Evolutionary conservation across 495 filamentous ascomycete species (phyloP), one percentile per base, ranked within the genome.

Genomic region (Trichoderma orchidacearum): DNA sequence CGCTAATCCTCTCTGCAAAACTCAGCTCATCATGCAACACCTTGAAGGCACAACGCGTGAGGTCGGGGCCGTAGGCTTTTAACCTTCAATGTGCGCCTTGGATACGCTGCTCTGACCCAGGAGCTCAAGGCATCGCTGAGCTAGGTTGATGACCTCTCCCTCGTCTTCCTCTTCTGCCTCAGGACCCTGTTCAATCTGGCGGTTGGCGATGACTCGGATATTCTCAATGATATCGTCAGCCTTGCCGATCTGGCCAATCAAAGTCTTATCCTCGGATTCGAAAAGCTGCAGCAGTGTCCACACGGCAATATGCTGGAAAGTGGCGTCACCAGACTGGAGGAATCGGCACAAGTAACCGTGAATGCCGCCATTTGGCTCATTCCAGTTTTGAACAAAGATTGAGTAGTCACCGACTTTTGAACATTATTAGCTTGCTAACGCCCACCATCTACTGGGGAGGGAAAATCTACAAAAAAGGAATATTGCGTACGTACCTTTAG

Each of bases 281-380:
- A 97, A 80, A 2, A 98, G 80, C 65, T 98, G 93, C 9, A 97
- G 82, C 45, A 98, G 74, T 0, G 93, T 98, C 93, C 93, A 98
- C 61, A 96, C 96, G 32, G 93, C 92, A 62, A 98, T 98, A 68
- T 98, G 93, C 67, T 98, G 93, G 76, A 98, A 98, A 1, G 93
- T 98, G 12, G 94, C 85, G 66, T 98, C 93, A 36, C 89, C 90
- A 64, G 89, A 95, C 21, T 84, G 88, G 5, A 98, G 80, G 74
- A 98, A 98, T 51, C 93, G 82, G 58, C 82, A 85, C 18, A 98
- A 77, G 64, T 98, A 98, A 52, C 93, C 92, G 66, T 95, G 90
- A 59, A 98, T 95, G 28, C 93, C 93, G 55, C 90, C 92, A 57
- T 90, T 85, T 3, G 93, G 93, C 62, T 94, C 85, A 23, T 77